Conservation (phyloP, 2,329 filamentous ascomycete species). For the Beauveria sp. region DNA sequence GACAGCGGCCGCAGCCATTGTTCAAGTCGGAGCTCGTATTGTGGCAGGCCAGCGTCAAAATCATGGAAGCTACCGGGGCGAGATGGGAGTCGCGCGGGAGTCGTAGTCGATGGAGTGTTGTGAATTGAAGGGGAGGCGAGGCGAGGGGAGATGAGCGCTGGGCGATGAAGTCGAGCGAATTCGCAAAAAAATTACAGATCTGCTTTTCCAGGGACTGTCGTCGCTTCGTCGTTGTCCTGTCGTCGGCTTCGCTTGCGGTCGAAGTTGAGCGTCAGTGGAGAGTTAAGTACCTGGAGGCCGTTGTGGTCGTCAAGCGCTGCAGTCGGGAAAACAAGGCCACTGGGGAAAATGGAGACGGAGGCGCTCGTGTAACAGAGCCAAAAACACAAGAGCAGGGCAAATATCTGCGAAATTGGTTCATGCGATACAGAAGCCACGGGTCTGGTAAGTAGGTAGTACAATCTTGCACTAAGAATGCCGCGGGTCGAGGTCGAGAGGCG, state of each 20-base stretch:
- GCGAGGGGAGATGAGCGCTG: not conserved
- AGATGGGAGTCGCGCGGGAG: not conserved
- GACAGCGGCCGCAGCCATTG: slow-evolving; percentile 48
- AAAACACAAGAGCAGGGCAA: not conserved
- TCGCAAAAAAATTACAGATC: not conserved
- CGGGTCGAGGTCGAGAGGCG: not conserved
- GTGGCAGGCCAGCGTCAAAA: slow-evolving; percentile 35
- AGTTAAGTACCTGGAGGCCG: not conserved
- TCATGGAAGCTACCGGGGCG: slow-evolving; percentile 41
- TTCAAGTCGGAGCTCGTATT: slow-evolving; percentile 39
- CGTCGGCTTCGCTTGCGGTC: not conserved
- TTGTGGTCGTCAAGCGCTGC: slow-evolving; percentile 6
- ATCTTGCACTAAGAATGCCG: not conserved
- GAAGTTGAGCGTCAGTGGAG: not conserved
- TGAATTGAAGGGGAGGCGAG: not conserved
- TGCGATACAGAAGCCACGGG: not conserved
- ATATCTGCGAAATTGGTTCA: not conserved
- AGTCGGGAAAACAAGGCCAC: slow-evolving; percentile 1
- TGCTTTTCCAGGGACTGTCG: not conserved
- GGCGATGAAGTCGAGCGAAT: not conserved
- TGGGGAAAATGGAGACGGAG: not conserved
- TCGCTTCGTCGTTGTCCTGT: not conserved
- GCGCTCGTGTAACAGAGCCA: not conserved
- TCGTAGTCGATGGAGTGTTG: not conserved
- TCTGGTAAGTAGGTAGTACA: not conserved